Conservation (phyloP, 371 early-diverging fungal species). For the Astathelohania contejeani region DNA sequence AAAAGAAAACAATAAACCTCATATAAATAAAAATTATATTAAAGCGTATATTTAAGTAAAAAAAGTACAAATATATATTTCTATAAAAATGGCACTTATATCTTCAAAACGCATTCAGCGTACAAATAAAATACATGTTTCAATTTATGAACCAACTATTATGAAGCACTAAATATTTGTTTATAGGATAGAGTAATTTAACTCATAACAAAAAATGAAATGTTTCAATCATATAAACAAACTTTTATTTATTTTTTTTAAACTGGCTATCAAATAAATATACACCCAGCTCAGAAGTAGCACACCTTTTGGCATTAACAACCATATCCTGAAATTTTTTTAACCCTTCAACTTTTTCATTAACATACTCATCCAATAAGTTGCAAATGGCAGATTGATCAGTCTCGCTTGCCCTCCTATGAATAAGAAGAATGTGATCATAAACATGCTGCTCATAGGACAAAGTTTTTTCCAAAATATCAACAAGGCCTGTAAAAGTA, state of each 20-base stretch:
- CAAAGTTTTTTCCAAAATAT: constrained; percentile 11
- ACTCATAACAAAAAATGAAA: background rate
- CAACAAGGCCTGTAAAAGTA: constrained; percentile 9
- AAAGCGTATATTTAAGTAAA: too few species aligned
- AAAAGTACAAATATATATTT: background rate
- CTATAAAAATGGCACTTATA: too few species aligned
- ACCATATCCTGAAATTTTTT: constrained; percentile 17
- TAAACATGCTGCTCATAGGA: constrained; percentile 20
- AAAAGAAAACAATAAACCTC: too few species aligned
- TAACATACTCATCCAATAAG: constrained; percentile 30
- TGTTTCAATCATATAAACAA: background rate
- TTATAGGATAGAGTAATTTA: background rate
- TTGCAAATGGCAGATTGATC: constrained; percentile 8
- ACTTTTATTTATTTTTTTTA: constrained; percentile 5
- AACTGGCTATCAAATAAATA: constrained; percentile 11
- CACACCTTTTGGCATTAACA: constrained; percentile 29
- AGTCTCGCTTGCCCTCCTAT: constrained; percentile 16
- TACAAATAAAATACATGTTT: too few species aligned
- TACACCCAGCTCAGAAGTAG: constrained; percentile 3
- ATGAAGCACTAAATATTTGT: too few species aligned
- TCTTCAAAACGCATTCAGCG: too few species aligned
- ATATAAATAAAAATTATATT: too few species aligned
- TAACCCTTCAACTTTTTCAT: constrained; percentile 19
- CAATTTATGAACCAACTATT: too few species aligned
- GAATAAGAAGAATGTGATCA: constrained; percentile 11